These are phyloP conservation scores for Populus simonii DNA, from an alignment of 345 rosid species.

Conservation along the genomic window DNA sequence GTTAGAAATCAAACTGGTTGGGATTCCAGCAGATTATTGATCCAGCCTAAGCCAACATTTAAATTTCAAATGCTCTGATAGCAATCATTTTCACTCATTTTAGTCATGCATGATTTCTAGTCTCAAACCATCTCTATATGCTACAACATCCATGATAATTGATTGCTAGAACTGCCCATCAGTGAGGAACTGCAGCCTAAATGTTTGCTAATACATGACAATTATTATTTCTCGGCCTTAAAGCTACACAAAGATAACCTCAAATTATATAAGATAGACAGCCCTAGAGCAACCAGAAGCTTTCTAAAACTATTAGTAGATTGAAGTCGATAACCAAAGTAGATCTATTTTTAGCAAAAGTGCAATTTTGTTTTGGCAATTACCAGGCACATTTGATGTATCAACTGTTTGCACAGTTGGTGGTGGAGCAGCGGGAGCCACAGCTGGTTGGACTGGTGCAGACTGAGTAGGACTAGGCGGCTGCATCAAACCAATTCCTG, in stretches of 20 bases:
- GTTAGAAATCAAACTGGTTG: background rate
- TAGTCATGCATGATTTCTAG: background rate
- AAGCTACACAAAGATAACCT: background rate
- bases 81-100: background rate
- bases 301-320: background rate
- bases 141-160: background rate
- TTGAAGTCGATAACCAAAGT: background rate
- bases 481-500: slow-evolving; percentile 62
- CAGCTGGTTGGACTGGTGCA: slow-evolving; percentile 52
- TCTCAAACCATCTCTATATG: background rate
- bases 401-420: slow-evolving; percentile 91
- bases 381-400: slow-evolving; percentile 86
- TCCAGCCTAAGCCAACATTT: background rate
- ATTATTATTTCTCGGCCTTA: background rate
- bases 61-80: background rate
- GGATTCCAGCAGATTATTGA: background rate
- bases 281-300: background rate
- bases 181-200: background rate
- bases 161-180: background rate
- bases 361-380: background rate
- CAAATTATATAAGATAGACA: background rate
- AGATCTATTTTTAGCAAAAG: background rate
- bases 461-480: slow-evolving; percentile 66
- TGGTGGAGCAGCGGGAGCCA: slow-evolving; percentile 66
- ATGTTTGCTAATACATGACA: background rate